phyloP scores from a whole-genome alignment of 495 filamentous ascomycete species.

The Tuber borchii region DNA sequence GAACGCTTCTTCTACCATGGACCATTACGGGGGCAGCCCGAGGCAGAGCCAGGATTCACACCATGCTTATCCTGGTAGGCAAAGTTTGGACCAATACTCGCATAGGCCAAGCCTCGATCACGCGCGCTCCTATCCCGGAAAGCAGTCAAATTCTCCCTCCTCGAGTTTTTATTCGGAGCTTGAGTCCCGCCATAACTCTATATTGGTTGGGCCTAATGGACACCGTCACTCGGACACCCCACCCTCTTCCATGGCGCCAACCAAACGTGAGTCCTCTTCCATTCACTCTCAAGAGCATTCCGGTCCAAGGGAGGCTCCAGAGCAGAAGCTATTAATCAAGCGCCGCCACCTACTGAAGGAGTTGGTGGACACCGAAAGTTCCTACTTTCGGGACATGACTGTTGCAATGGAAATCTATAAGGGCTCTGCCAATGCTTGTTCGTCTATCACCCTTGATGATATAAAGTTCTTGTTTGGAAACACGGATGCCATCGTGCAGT shows the following conservation, averaged over 20 bases:
- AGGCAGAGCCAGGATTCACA: slow-evolving; percentile 32
- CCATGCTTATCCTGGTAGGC: slow-evolving; percentile 24
- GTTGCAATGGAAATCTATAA: slow-evolving; percentile 95
- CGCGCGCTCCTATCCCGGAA: slow-evolving; percentile 15
- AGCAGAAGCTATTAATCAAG: slow-evolving; percentile 45
- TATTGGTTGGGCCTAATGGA: slow-evolving; percentile 31
- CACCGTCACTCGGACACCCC: slow-evolving; percentile 37
- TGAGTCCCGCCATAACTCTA: slow-evolving; percentile 36
- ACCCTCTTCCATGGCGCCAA: slow-evolving; percentile 30
- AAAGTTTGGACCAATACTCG: slow-evolving; percentile 39
- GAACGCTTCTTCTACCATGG: slow-evolving; percentile 31
- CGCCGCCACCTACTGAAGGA: slow-evolving; percentile 79
- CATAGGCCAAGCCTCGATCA: slow-evolving; percentile 36
- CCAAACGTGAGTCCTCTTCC: slow-evolving; percentile 32
- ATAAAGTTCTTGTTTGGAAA: slow-evolving; percentile 86
- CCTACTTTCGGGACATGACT: slow-evolving; percentile 86
- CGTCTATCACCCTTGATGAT: slow-evolving; percentile 72
- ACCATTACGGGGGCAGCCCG: slow-evolving; percentile 21
- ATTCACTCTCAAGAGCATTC: slow-evolving; percentile 36
- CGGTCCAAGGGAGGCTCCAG: slow-evolving; percentile 34
- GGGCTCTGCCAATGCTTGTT: slow-evolving; percentile 76
- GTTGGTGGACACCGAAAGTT: slow-evolving; percentile 81
- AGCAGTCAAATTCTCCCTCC: slow-evolving; percentile 31
- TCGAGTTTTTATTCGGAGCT: slow-evolving; percentile 40
- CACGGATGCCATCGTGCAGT: slow-evolving; percentile 74